A percentile compares a stretch with the other conserved stretches of the same genome.
These are phyloP conservation scores for Teunomyces lycoperdinae DNA, from an alignment of 805 yeast genomes.

Conservation along the genomic window DNA sequence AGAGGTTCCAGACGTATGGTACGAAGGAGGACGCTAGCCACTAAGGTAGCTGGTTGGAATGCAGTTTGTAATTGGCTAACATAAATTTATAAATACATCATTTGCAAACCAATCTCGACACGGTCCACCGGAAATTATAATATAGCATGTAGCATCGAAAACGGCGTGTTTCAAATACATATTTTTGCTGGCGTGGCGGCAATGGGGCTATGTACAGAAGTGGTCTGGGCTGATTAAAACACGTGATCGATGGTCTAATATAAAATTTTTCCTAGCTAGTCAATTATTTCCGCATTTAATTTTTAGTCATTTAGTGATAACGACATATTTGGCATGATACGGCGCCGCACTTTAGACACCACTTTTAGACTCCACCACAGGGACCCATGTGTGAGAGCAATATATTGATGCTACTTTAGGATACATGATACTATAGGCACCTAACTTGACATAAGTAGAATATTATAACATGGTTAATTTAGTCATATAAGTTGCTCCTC, in stretches of 20 bases:
- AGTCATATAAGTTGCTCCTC: too few species aligned
- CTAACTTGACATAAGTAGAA: too few species aligned
- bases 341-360: not conserved
- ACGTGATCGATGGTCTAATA: too few species aligned
- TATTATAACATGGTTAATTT: too few species aligned
- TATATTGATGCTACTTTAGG: not conserved
- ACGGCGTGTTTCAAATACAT: not conserved
- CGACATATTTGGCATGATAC: not conserved
- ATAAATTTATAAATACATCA: too few species aligned
- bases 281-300: not conserved
- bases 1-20: slow-evolving; percentile 85
- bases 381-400: too few species aligned
- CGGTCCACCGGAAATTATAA: not conserved
- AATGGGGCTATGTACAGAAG: not conserved
- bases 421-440: not conserved
- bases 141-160: not conserved
- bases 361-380: not conserved
- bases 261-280: too few species aligned
- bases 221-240: not conserved
- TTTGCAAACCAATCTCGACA: not conserved
- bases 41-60: too few species aligned
- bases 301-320: not conserved
- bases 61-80: too few species aligned
- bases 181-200: not conserved
- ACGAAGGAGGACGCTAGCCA: slow-evolving; percentile 27